Percentiles rank a stretch among this genome's conserved stretches.
phyloP scores from a whole-genome alignment of 768 basidiomycete species.

The Amylocystis lapponica region DNA sequence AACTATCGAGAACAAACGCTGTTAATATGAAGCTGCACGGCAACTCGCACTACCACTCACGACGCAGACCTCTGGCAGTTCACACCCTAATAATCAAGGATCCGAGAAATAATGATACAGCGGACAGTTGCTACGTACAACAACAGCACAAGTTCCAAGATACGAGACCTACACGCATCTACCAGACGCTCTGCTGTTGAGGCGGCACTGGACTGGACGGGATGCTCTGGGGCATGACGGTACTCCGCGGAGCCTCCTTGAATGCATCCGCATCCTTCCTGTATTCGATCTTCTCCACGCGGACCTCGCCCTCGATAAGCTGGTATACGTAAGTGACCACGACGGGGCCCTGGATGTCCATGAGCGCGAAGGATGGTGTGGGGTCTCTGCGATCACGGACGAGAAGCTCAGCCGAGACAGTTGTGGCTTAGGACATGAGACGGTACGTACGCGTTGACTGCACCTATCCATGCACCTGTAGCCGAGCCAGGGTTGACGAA shows the following conservation, averaged over 20 bases:
- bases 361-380: slow-evolving; percentile 90
- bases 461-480: slow-evolving; percentile 89
- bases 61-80: too few relatives aligned
- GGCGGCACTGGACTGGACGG: slow-evolving; percentile 34
- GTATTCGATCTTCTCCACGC: slow-evolving; percentile 90
- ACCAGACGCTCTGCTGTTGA: slow-evolving; percentile 28
- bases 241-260: slow-evolving; percentile 36
- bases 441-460: slow-evolving; percentile 52
- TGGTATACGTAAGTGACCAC: slow-evolving; percentile 98
- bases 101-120: too few relatives aligned
- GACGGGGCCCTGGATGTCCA: slow-evolving; percentile 96
- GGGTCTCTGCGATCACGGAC: slow-evolving; percentile 51
- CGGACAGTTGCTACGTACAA: too few relatives aligned
- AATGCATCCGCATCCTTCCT: slow-evolving; percentile 50
- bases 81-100: too few relatives aligned
- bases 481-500: slow-evolving; percentile 96
- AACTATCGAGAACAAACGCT: too few relatives aligned
- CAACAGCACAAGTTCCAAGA: too few relatives aligned
- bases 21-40: too few relatives aligned
- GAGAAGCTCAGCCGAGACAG: background rate
- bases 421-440: background rate
- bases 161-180: too few relatives aligned
- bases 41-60: too few relatives aligned
- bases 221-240: slow-evolving; percentile 46
- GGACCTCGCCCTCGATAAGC: slow-evolving; percentile 87